Base-by-base conservation (phyloP, 2,329 filamentous ascomycete species). In the Neopestalotiopsis sp. region DNA sequence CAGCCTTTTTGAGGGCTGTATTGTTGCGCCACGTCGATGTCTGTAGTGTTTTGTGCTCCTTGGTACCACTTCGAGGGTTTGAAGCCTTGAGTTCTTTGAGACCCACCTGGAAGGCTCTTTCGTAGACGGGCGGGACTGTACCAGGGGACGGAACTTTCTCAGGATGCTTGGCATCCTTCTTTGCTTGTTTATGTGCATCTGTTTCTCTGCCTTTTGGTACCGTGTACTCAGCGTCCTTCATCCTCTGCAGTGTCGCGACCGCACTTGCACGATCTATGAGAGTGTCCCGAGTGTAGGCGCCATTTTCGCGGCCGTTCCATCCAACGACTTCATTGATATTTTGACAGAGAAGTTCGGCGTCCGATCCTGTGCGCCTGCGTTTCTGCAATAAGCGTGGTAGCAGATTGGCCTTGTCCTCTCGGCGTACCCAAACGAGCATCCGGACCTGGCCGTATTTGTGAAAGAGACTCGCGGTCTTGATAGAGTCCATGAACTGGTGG, bases 371-470 rank as follows among this genome's bases (percentile, higher is more conserved):
- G 61, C 89, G 90, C 57, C 80, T 85, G n/a, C 91, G 87, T 1
- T 82, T 79, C 42, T 83, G 79, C 2, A 92, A 76, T 1, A 82
- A 81, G 66, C 87, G 87, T 0, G 95, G 92, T 7, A 97, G 69
- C 1, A 93, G 73, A 1, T 78, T 71, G 6, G 79, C 74, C 71
- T 89, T 89, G 68, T 94, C 91, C 0, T 87, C 82, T 58, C 90
- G 83, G 1, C 88, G 85, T 3, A 90, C 75, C 90, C 94, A 95
- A 53, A 95, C 77, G 1, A 98, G 85, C 84, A 95, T 91, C 63
- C 94, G 90, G 3, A 97, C 90, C 20, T 91, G 87, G 3, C 95
- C 95, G 76, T 94, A 95, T 34, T 85, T 84, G 74, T 97, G 92
- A 73, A 97, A 88, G 0, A 91, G 83, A 0, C 83, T 79, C 64